A percentile compares a stretch with the other conserved stretches of the same genome.
Conservation (phyloP, 1,139 yeast species). For the Diutina scorzettiae region DNA sequence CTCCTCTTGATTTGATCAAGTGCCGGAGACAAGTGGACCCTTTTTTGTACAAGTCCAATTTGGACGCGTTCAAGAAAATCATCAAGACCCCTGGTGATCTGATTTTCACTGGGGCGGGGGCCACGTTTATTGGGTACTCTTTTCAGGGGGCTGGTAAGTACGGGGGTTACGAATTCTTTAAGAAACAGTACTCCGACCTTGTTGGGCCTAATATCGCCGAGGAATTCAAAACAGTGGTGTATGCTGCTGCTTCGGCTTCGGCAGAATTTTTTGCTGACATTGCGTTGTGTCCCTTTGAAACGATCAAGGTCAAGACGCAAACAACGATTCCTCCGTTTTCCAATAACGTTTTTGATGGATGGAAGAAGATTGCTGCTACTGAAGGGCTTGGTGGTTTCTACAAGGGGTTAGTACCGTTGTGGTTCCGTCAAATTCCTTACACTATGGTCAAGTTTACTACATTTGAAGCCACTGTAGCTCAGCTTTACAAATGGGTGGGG, state of each 20-base stretch:
- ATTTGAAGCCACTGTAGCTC: constrained; percentile 78
- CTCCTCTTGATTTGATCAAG: constrained; percentile 88
- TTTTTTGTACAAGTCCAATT: constrained; percentile 54
- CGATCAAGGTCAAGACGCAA: constrained; percentile 86
- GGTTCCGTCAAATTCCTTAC: constrained; percentile 94
- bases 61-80: constrained; percentile 70
- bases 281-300: constrained; percentile 84
- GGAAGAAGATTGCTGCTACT: constrained; percentile 47
- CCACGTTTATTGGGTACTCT: constrained; percentile 84
- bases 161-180: constrained; percentile 86
- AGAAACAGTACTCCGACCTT: constrained; percentile 57
- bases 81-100: constrained; percentile 67
- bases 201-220: constrained; percentile 55
- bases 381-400: constrained; percentile 70
- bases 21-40: constrained; percentile 85
- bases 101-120: constrained; percentile 77
- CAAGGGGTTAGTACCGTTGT: constrained; percentile 79
- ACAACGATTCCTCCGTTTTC: constrained; percentile 83
- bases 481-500: constrained; percentile 45
- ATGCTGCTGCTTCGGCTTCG: constrained; percentile 74
- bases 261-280: constrained; percentile 91
- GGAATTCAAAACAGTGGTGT: constrained; percentile 62
- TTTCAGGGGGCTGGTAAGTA: constrained; percentile 95
- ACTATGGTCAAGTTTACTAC: constrained; percentile 94
- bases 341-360: constrained; percentile 49